phyloP scores from a whole-genome alignment of 2,329 filamentous ascomycete genomes.

The Westerdykella ornata region DNA sequence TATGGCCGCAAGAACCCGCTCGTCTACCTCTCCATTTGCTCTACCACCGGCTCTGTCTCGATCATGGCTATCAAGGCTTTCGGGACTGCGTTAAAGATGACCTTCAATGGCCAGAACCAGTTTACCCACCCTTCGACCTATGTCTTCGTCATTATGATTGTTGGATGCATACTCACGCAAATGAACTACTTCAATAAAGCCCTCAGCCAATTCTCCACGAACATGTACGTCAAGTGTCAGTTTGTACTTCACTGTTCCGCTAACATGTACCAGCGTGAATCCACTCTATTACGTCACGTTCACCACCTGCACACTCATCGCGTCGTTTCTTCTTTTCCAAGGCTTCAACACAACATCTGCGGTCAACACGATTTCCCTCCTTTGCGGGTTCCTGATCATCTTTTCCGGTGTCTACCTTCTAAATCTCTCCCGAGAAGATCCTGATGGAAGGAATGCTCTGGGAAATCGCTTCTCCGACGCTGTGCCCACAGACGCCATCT shows the following conservation, averaged over 20 bases:
- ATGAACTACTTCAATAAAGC: constrained; percentile 99
- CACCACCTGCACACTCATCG: constrained; percentile 86
- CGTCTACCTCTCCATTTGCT: constrained; percentile 96
- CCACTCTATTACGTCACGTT: constrained; percentile 97
- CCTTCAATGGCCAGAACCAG: constrained; percentile 87
- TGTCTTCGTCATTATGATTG: constrained; percentile 89
- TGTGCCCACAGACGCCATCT: constrained; percentile 85
- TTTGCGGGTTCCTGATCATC: constrained; percentile 89
- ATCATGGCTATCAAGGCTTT: constrained; percentile 99
- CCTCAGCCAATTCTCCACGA: constrained; percentile 90
- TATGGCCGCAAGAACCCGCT: constrained; percentile 94
- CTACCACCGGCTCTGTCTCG: constrained; percentile 90
- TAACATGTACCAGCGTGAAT: constrained; percentile 61
- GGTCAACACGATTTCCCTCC: constrained; percentile 84
- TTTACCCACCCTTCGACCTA: constrained; percentile 94
- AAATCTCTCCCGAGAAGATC: constrained; percentile 89
- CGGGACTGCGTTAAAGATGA: constrained; percentile 93
- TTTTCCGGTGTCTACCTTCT: constrained; percentile 93
- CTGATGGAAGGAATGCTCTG: constrained; percentile 65
- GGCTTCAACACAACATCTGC: constrained; percentile 93
- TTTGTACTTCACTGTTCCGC: neutral
- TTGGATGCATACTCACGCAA: constrained; percentile 91
- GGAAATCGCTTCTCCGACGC: constrained; percentile 55
- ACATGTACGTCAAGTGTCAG: constrained; percentile 62
- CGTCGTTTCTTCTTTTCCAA: constrained; percentile 91